A percentile compares a stretch with the other conserved stretches of the same genome.
Evolutionary conservation across 768 basidiomycete genomes (phyloP).

Genomic region (Boletus subparvulus): DNA sequence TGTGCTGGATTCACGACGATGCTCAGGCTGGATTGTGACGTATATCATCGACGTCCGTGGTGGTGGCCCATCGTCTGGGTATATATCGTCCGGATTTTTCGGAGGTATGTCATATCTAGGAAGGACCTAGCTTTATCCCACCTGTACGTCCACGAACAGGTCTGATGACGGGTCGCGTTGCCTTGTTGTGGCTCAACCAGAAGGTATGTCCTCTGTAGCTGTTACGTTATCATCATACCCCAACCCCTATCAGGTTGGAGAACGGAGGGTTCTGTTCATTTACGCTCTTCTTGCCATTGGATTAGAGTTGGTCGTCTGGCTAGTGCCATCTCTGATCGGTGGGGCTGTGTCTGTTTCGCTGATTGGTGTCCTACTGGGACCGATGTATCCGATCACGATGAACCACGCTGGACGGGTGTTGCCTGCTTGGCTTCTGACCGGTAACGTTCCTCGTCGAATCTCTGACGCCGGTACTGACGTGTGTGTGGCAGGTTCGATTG

Average conservation of each 20-base stretch:
- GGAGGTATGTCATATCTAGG: slow-evolving; percentile 40
- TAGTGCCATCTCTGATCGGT: slow-evolving; percentile 51
- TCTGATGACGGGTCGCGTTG: slow-evolving; percentile 53
- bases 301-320: slow-evolving; percentile 58
- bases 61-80: slow-evolving; percentile 38
- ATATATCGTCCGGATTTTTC: slow-evolving; percentile 42
- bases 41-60: slow-evolving; percentile 46
- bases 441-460: slow-evolving; percentile 11
- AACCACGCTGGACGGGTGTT: slow-evolving; percentile 67
- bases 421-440: slow-evolving; percentile 66
- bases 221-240: neutral
- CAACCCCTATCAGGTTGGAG: slow-evolving; percentile 44
- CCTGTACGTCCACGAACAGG: slow-evolving; percentile 36
- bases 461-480: neutral
- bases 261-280: slow-evolving; percentile 51
- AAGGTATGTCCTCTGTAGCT: slow-evolving; percentile 34
- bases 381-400: slow-evolving; percentile 59
- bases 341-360: slow-evolving; percentile 56
- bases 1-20: neutral
- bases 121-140: neutral
- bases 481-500: slow-evolving; percentile 46
- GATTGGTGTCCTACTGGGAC: slow-evolving; percentile 54
- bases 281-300: slow-evolving; percentile 54
- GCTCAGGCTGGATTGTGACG: slow-evolving; percentile 68
- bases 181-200: slow-evolving; percentile 54